Evolutionary conservation across 352 stramenopile genomes (phyloP).

Genomic region (Globisporangium orthogonon): DNA sequence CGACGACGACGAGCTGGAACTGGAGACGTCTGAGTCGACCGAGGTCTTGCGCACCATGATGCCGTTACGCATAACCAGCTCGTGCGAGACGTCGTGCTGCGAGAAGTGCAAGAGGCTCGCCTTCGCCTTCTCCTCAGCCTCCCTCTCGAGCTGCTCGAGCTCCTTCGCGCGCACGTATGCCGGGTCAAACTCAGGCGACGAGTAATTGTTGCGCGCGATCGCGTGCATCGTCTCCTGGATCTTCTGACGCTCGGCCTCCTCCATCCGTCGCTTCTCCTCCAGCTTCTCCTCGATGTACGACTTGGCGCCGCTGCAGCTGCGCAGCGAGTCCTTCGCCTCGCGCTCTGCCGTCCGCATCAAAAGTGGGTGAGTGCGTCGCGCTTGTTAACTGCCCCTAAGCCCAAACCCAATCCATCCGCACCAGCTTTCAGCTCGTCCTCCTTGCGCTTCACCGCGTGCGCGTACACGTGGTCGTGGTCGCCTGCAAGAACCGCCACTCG

Average conservation of each 20-base stretch:
- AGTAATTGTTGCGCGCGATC: conserved; percentile 43
- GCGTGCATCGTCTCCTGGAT: conserved; percentile 27
- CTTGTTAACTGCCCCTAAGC: too few species aligned
- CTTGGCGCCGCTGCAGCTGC: conserved; percentile 37
- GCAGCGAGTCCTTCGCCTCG: conserved; percentile 29
- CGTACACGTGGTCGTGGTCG: conserved; percentile 16
- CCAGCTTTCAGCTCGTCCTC: conserved; percentile 14
- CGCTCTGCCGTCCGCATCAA: conserved; percentile 18
- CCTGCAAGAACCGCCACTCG: neutral
- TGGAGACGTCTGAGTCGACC: conserved; percentile 12
- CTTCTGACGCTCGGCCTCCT: conserved; percentile 41
- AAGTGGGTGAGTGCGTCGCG: too few species aligned
- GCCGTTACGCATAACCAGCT: conserved; percentile 63
- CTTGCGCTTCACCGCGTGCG: conserved; percentile 12
- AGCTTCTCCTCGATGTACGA: conserved; percentile 54
- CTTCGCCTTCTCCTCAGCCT: conserved; percentile 56
- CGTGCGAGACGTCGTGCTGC: conserved; percentile 43
- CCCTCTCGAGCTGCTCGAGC: conserved; percentile 36
- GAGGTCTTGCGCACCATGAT: conserved; percentile 35
- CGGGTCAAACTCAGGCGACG: conserved; percentile 40
- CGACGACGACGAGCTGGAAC: conserved; percentile 3
- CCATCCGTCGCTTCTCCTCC: conserved; percentile 49
- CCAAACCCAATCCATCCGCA: neutral
- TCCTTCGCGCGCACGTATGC: conserved; percentile 50
- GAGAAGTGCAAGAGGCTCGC: conserved; percentile 42